Conservation (phyloP, 139 green algal genomes). For the Coccomyxa sp. region DNA sequence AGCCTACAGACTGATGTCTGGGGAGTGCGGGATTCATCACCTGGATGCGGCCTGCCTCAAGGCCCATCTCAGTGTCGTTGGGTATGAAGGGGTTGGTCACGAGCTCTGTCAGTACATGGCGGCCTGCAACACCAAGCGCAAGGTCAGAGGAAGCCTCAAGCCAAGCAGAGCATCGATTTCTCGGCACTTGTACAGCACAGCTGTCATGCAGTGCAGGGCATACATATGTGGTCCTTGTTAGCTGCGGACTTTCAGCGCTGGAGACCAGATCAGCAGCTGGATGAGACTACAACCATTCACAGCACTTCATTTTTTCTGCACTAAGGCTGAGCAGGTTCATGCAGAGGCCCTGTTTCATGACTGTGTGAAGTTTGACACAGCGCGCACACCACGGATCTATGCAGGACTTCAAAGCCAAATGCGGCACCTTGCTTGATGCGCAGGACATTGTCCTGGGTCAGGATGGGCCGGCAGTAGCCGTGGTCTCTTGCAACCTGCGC, state of each 20-base stretch:
- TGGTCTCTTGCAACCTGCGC: constrained; percentile 50
- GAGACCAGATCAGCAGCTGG: too few relatives aligned
- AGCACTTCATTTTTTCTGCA: too few relatives aligned
- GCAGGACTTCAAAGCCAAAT: background rate
- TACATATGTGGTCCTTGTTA: too few relatives aligned
- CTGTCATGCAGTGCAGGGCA: too few relatives aligned
- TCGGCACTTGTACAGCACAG: too few relatives aligned
- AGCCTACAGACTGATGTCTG: background rate
- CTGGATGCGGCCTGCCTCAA: constrained; percentile 15
- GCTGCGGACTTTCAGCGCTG: too few relatives aligned
- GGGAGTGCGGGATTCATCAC: background rate
- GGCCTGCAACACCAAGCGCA: too few relatives aligned
- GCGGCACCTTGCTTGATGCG: constrained; percentile 52
- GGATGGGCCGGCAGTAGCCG: constrained; percentile 42
- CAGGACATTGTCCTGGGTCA: constrained; percentile 58
- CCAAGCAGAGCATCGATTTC: too few relatives aligned
- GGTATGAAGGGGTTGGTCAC: constrained; percentile 72
- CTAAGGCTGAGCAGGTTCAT: too few relatives aligned
- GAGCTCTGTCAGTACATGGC: constrained; percentile 78
- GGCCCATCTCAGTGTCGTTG: constrained; percentile 70
- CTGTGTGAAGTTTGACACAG: too few relatives aligned
- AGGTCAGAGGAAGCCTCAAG: background rate
- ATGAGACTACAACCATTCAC: too few relatives aligned
- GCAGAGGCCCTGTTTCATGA: too few relatives aligned
- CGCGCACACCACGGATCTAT: background rate